phyloP scores from a whole-genome alignment of 2,329 filamentous ascomycete species.

The Phialemoniopsis sp. region DNA sequence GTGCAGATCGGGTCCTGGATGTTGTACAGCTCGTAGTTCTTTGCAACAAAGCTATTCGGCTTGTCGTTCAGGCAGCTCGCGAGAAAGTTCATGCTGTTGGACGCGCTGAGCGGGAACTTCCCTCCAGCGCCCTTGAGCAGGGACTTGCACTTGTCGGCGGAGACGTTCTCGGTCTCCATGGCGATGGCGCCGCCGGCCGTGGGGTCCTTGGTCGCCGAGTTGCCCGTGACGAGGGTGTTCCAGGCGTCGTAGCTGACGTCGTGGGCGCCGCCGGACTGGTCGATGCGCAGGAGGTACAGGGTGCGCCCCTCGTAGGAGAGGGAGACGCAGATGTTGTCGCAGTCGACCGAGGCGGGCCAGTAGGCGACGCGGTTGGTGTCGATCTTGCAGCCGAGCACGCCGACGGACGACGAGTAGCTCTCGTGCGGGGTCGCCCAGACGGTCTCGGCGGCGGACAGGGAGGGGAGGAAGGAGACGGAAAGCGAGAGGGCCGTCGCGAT shows the following conservation, averaged over 20 bases:
- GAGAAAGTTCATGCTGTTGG: slow-evolving; percentile 52
- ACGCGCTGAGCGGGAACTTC: slow-evolving; percentile 13
- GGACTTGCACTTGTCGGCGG: slow-evolving; percentile 62
- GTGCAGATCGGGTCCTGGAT: slow-evolving; percentile 44
- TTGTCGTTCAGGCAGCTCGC: slow-evolving; percentile 35
- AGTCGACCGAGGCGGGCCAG: slow-evolving; percentile 47
- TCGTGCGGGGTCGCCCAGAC: slow-evolving; percentile 49
- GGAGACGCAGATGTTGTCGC: slow-evolving; percentile 51
- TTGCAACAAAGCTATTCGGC: slow-evolving; percentile 38
- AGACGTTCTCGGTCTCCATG: slow-evolving; percentile 49
- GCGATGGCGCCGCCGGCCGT: slow-evolving; percentile 40
- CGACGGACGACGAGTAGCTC: slow-evolving; percentile 49
- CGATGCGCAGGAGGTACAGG: slow-evolving; percentile 53
- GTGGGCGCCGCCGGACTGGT: slow-evolving; percentile 49
- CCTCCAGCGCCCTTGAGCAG: slow-evolving; percentile 38
- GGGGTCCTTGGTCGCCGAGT: slow-evolving; percentile 39
- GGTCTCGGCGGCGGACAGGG: slow-evolving; percentile 4
- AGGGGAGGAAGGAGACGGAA: too few species aligned
- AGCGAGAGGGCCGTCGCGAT: too few species aligned
- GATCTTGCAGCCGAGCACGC: slow-evolving; percentile 55
- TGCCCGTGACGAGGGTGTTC: slow-evolving; percentile 46
- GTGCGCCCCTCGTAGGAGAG: slow-evolving; percentile 41
- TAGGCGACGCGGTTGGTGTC: slow-evolving; percentile 56
- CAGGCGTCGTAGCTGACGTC: slow-evolving; percentile 58
- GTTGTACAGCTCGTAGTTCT: slow-evolving; percentile 46